Base-by-base conservation (phyloP, 352 stramenopile genomes). In the Thalassiosira livingstoniorum region DNA sequence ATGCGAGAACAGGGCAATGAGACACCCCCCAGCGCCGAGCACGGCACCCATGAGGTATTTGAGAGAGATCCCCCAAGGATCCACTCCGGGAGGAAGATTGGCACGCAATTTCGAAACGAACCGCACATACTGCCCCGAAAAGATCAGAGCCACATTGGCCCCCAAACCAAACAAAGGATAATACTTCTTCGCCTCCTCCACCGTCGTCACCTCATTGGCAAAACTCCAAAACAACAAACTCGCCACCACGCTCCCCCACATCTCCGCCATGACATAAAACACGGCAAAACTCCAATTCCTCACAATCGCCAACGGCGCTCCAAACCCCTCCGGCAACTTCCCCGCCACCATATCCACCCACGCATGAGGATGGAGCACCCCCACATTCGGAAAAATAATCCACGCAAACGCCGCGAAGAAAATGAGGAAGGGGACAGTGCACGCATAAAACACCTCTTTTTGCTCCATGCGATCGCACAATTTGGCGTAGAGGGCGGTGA, bases 211-310 rank as follows among this genome's bases (percentile, higher is more conserved):
- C 72, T 96, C 91, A 82, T 97, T 97, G 10, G 94, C 92, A 83
- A 96, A 95, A 34, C 92, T 92, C 94, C 94, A 97, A 88, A 97
- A 97, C 31, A 97, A 80, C 13, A 97, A 76, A 58, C 87, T 94
- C 21, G 94, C 90, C 25, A 96, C 93, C 10, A 96, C 93, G 76
- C 87, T 94, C 25, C 93, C 94, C 92, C 94, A 97, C 85, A 97
- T 94, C 87, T 97, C 93, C n/a, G 94, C 92, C 87, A 96, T 91
- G 45, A 95, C 93, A 80, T 96, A 97, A 83, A 97, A 97, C 0
- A 96, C 34, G 13, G 92, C 90, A 80, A 94, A 97, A 43, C 88
- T 96, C 94, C 94, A 97, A 78, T 97, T 95, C 7, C 92, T 87
- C 69, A 96, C 86, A 62, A 97, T 95, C 4, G 93, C 84, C 37